A percentile compares a stretch with the other conserved stretches of the same genome.
phyloP scores from a whole-genome alignment of 768 basidiomycete species.

The Daedalea quercina region DNA sequence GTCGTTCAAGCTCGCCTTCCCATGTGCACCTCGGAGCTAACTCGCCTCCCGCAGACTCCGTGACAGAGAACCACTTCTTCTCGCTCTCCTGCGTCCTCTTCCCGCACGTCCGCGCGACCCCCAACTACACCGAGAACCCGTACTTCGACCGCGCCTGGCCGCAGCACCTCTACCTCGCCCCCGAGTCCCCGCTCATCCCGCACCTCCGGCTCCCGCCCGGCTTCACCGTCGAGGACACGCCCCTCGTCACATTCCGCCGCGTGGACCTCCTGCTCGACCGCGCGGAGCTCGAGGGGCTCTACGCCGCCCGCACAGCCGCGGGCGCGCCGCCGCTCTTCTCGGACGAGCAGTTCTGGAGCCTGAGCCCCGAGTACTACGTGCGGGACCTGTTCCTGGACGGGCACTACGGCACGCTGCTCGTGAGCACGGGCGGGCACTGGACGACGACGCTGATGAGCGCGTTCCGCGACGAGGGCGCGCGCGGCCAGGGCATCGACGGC shows the following conservation, averaged over 20 bases:
- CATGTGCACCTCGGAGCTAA: neutral
- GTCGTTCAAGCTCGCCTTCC: no score
- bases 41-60: slow-evolving; percentile 41
- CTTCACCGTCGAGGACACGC: slow-evolving; percentile 51
- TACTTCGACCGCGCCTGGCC: slow-evolving; percentile 61
- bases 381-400: slow-evolving; percentile 35
- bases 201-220: slow-evolving; percentile 38
- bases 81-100: slow-evolving; percentile 61
- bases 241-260: slow-evolving; percentile 59
- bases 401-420: slow-evolving; percentile 56
- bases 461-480: slow-evolving; percentile 27
- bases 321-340: slow-evolving; percentile 37
- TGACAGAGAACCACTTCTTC: slow-evolving; percentile 71
- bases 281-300: slow-evolving; percentile 38
- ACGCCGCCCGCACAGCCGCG: slow-evolving; percentile 5
- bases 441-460: slow-evolving; percentile 48
- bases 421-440: slow-evolving; percentile 67
- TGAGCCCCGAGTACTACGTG: slow-evolving; percentile 48
- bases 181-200: slow-evolving; percentile 41
- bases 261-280: slow-evolving; percentile 51
- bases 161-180: slow-evolving; percentile 56
- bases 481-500: slow-evolving; percentile 43
- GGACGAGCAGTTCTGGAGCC: slow-evolving; percentile 46
- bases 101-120: slow-evolving; percentile 61
- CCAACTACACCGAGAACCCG: slow-evolving; percentile 46